These are phyloP conservation scores for Paramarasmius palmivorus DNA, from an alignment of 1,284 basidiomycete species.

Conservation along the genomic window DNA sequence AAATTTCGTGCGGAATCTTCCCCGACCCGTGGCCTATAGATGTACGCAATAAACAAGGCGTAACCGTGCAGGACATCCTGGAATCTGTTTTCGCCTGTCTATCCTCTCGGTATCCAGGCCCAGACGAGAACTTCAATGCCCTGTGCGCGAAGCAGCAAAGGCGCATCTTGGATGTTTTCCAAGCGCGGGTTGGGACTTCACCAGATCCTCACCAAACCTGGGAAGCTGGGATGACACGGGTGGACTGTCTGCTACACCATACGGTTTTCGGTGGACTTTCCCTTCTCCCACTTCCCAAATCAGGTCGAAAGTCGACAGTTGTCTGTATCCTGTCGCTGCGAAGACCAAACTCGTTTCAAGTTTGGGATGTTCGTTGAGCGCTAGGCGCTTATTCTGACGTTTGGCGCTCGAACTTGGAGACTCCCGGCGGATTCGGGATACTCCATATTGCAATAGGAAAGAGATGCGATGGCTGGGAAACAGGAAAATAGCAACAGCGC, in stretches of 20 bases:
- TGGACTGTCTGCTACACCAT: constrained; percentile 48
- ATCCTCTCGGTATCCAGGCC: constrained; percentile 32
- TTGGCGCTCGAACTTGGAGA: too few relatives aligned
- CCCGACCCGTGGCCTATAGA: constrained; percentile 39
- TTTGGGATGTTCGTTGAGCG: too few relatives aligned
- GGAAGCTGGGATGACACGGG: constrained; percentile 41
- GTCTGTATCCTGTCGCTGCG: constrained; percentile 47
- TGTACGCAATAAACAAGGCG: constrained; percentile 36
- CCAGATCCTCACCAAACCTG: constrained; percentile 31
- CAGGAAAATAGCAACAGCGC: too few relatives aligned
- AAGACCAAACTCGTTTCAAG: constrained; percentile 18
- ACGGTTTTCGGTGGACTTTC: constrained; percentile 52
- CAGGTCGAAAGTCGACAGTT: constrained; percentile 22
- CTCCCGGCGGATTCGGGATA: too few relatives aligned
- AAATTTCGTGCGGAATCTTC: constrained; percentile 46
- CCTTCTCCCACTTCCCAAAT: constrained; percentile 24
- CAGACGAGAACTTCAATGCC: constrained; percentile 40
- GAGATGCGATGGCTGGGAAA: too few relatives aligned
- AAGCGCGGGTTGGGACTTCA: constrained; percentile 39
- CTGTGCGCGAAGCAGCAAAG: constrained; percentile 40
- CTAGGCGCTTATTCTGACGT: too few relatives aligned
- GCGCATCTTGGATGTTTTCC: constrained; percentile 40
- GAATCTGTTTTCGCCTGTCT: constrained; percentile 41
- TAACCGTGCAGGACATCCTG: constrained; percentile 51
- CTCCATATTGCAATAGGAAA: too few relatives aligned